Conservation (phyloP, 108 stramenopile genomes). For the Nitzschia palea region DNA sequence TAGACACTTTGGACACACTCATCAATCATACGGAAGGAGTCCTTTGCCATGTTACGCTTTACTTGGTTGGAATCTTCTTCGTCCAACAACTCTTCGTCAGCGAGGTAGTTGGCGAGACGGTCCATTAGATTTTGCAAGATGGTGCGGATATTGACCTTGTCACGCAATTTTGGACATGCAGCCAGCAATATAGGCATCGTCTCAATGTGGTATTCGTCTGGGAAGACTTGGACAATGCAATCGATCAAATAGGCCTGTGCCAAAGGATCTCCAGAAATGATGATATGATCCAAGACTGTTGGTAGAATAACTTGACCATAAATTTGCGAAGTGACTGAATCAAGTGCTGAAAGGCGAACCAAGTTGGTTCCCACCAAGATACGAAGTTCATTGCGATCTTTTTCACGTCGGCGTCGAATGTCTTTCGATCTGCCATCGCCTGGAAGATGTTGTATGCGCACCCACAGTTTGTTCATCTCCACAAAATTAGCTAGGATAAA, state of each 20-base stretch:
- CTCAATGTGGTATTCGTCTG: slow-evolving; percentile 96
- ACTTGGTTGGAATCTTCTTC: slow-evolving; percentile 83
- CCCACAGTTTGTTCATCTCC: slow-evolving; percentile 99
- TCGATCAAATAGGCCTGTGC: slow-evolving; percentile 98
- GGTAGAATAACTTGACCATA: slow-evolving; percentile 88
- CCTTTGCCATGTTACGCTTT: slow-evolving; percentile 57
- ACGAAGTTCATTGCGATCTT: slow-evolving; percentile 95
- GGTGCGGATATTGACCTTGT: slow-evolving; percentile 95
- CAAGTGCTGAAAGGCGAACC: slow-evolving; percentile 90
- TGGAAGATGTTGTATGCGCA: slow-evolving; percentile 94
- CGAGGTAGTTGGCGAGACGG: slow-evolving; percentile 82
- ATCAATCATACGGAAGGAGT: slow-evolving; percentile 92
- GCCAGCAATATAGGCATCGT: slow-evolving; percentile 90
- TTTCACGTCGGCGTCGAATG: slow-evolving; percentile 87
- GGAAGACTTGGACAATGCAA: slow-evolving; percentile 97
- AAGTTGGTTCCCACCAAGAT: slow-evolving; percentile 97
- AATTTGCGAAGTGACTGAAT: slow-evolving; percentile 85
- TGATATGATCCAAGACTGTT: slow-evolving; percentile 85
- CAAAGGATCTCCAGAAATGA: slow-evolving; percentile 90
- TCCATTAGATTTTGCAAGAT: slow-evolving; percentile 94
- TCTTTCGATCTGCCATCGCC: slow-evolving; percentile 79
- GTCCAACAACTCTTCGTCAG: slow-evolving; percentile 73
- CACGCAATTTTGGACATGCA: slow-evolving; percentile 85
- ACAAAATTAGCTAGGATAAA: slow-evolving; percentile 94
- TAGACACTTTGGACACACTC: slow-evolving; percentile 87